These are phyloP conservation scores for Nakaseomyces kungkrabaensis DNA, from an alignment of 1,139 yeast genomes.

Conservation along the genomic window DNA sequence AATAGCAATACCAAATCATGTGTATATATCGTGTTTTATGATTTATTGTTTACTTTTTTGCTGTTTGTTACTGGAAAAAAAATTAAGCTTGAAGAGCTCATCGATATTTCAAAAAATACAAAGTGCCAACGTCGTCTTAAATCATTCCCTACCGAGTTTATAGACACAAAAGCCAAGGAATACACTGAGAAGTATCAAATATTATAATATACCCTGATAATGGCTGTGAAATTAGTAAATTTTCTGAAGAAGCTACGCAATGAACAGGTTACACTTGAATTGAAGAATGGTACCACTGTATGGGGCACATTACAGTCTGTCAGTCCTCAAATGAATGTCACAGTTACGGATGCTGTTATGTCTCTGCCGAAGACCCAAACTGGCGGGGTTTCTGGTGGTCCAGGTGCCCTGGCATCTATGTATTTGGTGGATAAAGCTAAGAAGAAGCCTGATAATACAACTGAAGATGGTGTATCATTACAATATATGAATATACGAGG, in stretches of 20 bases:
- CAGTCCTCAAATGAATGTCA: conserved; percentile 87
- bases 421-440: conserved; percentile 15
- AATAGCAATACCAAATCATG: too few species aligned
- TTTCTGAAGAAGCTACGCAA: conserved; percentile 80
- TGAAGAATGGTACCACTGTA: conserved; percentile 76
- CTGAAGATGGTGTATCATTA: conserved; percentile 52
- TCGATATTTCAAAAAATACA: too few species aligned
- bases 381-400: conserved; percentile 9
- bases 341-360: conserved; percentile 63
- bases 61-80: too few species aligned
- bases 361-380: conserved; percentile 15
- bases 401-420: conserved; percentile 21
- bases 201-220: background rate
- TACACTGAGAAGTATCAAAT: too few species aligned
- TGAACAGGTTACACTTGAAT: conserved; percentile 84
- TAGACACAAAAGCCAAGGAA: too few species aligned
- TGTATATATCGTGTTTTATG: too few species aligned
- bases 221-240: conserved; percentile 48
- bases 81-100: too few species aligned
- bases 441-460: conserved; percentile 5
- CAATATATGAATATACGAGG: conserved; percentile 86
- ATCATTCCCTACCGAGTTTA: too few species aligned
- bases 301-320: conserved; percentile 71
- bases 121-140: too few species aligned
- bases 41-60: too few species aligned